phyloP scores from a whole-genome alignment of 169 alveolate species.

The Eimeria tenella region DNA sequence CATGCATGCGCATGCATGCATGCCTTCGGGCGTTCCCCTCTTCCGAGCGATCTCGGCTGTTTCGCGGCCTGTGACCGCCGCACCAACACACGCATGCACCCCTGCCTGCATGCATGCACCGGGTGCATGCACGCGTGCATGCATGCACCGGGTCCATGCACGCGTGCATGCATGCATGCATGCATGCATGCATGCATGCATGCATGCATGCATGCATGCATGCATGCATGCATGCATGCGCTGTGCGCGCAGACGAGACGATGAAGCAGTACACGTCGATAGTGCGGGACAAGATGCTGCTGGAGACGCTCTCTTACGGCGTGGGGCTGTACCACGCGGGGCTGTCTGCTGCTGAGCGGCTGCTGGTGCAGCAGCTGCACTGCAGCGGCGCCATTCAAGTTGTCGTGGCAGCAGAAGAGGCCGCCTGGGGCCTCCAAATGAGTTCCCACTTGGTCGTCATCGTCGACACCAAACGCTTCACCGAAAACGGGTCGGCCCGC shows the following conservation, averaged over 20 bases:
- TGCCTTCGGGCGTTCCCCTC: too few species aligned
- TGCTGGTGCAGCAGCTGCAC: conserved; percentile 88
- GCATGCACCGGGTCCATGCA: too few species aligned
- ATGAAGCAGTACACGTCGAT: conserved; percentile 79
- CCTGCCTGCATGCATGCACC: too few species aligned
- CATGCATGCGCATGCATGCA: too few species aligned
- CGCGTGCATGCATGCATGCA: too few species aligned
- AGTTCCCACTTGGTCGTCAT: conserved; percentile 89
- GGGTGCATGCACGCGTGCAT: too few species aligned
- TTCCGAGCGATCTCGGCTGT: too few species aligned
- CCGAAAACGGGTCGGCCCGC: conserved; percentile 80
- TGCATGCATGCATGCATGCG: neutral
- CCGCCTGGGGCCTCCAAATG: conserved; percentile 94
- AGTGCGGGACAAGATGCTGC: conserved; percentile 85
- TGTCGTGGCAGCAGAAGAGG: conserved; percentile 92
- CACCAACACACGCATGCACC: too few species aligned
- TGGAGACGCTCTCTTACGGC: conserved; percentile 86
- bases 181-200: too few species aligned
- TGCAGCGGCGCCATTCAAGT: conserved; percentile 91
- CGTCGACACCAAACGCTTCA: conserved; percentile 88
- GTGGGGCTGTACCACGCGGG: conserved; percentile 94
- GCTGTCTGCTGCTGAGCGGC: conserved; percentile 87
- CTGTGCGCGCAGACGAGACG: conserved; percentile 69
- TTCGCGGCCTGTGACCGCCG: too few species aligned
- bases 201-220: too few species aligned